Evolutionary conservation across 345 rosid species (phyloP), one percentile per base, ranked within the genome.

Genomic region (Populus deltoides): DNA sequence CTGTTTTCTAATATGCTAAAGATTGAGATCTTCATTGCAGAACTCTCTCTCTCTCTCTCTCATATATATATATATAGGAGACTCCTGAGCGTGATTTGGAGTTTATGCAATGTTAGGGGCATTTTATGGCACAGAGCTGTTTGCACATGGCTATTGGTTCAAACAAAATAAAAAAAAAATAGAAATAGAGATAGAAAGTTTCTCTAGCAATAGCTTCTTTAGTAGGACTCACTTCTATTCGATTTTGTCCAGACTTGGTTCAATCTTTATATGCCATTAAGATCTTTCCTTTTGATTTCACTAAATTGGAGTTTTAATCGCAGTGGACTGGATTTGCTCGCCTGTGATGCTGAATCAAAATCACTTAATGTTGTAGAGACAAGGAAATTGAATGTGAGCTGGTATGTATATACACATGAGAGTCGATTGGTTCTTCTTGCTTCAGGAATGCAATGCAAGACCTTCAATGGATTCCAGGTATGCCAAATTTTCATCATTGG

Each of bases 401-500:
- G 98, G 98, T 94, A 89, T 86, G 82, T 85, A 74, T 94, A 97
- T 83, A 94, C 98, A 10, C 99, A 97, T 85, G 99, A 94, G 76
- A 92, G 97, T 80, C 93, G 99, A 78, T 80, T 94, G 89, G 88
- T 94, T 87, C 97, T 94, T 83, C 97, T 97, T 87, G 98, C 99
- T 72, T 92, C 98, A 8, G 98, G 98, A 86, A 86, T 97, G 93
- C 98, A 94, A 79, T 92, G 97, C 97, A 91, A 89, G 86, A 86
- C 86, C 49, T 85, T 97, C 81, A 86, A 80, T 83, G 99, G 98
- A 81, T 92, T 92, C 87, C 98, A 96, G 97, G 98, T 94, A 80
- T 69, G 47, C 22, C 41, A 75, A 18, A 78, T 68, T 72, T 67
- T 63, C 59, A 41, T 36, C 70, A 20, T 53, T 47, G 36, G 41